Evolutionary conservation across 1,139 yeast genomes (phyloP).

Genomic region (Geotrichum phurueaensis): DNA sequence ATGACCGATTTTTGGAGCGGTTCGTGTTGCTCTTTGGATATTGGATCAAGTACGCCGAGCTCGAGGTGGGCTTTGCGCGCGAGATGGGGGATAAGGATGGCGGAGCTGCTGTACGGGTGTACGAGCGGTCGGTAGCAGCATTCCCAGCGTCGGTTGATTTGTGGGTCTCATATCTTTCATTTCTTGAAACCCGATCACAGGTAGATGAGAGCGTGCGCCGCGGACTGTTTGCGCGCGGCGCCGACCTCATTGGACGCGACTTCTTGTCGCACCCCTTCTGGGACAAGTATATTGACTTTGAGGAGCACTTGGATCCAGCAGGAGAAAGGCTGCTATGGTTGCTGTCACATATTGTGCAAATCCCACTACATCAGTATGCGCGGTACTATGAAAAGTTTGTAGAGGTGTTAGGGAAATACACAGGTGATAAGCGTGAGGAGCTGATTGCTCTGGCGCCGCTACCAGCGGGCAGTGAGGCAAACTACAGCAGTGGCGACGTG

Average conservation of each 20-base stretch:
- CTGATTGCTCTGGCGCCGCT: slow-evolving; percentile 12
- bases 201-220: slow-evolving; percentile 13
- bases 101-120: slow-evolving; percentile 36
- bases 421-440: background rate
- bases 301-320: slow-evolving; percentile 24
- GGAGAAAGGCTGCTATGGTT: slow-evolving; percentile 35
- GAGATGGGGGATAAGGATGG: slow-evolving; percentile 43
- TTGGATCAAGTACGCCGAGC: slow-evolving; percentile 70
- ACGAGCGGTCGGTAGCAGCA: slow-evolving; percentile 47
- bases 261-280: slow-evolving; percentile 72
- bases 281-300: slow-evolving; percentile 59
- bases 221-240: slow-evolving; percentile 56
- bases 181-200: slow-evolving; percentile 28
- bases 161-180: slow-evolving; percentile 64
- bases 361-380: slow-evolving; percentile 75
- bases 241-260: slow-evolving; percentile 60
- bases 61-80: slow-evolving; percentile 51
- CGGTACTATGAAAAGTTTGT: slow-evolving; percentile 40
- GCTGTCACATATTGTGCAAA: slow-evolving; percentile 55
- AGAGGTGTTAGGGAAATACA: slow-evolving; percentile 2
- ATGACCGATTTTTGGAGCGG: slow-evolving; percentile 50
- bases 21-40: slow-evolving; percentile 72
- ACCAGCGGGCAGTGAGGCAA: background rate
- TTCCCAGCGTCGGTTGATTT: slow-evolving; percentile 53
- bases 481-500: background rate